Evolutionary conservation across 768 basidiomycete species (phyloP).

Genomic region (Serendipita sp.): DNA sequence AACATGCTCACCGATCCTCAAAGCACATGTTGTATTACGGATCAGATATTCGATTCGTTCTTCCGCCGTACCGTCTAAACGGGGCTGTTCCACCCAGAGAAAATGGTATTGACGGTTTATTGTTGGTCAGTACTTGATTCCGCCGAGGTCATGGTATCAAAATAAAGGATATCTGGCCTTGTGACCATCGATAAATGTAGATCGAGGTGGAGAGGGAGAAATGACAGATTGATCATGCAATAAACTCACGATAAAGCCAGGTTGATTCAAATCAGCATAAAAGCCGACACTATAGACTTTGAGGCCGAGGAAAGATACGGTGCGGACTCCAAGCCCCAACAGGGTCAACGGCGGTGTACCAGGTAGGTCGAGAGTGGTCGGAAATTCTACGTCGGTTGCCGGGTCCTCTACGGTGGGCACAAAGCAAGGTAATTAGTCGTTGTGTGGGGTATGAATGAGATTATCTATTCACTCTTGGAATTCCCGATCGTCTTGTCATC

Average conservation of each 20-base stretch:
- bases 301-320: slow-evolving; percentile 74
- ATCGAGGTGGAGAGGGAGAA: slow-evolving; percentile 32
- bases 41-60: slow-evolving; percentile 58
- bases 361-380: slow-evolving; percentile 44
- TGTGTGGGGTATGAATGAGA: background rate
- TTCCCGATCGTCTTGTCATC: background rate
- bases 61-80: slow-evolving; percentile 37
- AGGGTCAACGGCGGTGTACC: slow-evolving; percentile 48
- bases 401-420: slow-evolving; percentile 38
- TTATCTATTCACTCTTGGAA: background rate
- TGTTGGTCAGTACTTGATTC: background rate
- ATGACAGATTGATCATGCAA: slow-evolving; percentile 14
- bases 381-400: slow-evolving; percentile 59
- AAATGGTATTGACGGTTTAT: background rate
- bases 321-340: slow-evolving; percentile 72
- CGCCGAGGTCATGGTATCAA: no score
- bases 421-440: background rate
- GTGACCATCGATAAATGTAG: background rate
- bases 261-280: slow-evolving; percentile 66
- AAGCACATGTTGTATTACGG: slow-evolving; percentile 47
- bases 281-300: slow-evolving; percentile 84
- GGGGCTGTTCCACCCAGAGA: slow-evolving; percentile 27
- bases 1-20: slow-evolving; percentile 46
- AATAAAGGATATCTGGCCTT: no score
- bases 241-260: slow-evolving; percentile 13